Evolutionary conservation across 2,329 filamentous ascomycete species (phyloP).

Genomic region (Alternaria sp.): DNA sequence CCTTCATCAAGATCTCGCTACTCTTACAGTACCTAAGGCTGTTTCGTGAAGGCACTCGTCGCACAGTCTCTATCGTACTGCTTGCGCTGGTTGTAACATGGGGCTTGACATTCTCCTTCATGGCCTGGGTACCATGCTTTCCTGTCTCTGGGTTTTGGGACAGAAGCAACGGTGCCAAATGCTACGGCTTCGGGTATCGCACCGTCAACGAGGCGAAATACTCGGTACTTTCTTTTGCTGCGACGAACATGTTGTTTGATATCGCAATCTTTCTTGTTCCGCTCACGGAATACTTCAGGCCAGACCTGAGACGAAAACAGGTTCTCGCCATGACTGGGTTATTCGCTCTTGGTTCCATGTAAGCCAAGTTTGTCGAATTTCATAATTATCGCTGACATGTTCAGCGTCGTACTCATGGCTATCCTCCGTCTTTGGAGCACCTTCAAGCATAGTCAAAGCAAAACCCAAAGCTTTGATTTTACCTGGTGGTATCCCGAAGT

Average conservation of each 20-base stretch:
- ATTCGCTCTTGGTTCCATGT: constrained; percentile 39
- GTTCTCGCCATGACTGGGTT: constrained; percentile 38
- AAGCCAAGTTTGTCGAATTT: constrained; percentile 2
- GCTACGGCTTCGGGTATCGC: constrained; percentile 37
- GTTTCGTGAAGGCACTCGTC: constrained; percentile 33
- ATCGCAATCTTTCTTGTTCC: constrained; percentile 39
- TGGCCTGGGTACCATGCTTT: constrained; percentile 44
- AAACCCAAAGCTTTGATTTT: constrained; percentile 34
- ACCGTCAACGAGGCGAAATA: constrained; percentile 22
- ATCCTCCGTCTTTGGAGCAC: constrained; percentile 40
- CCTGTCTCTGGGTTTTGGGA: constrained; percentile 35
- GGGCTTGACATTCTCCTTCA: constrained; percentile 38
- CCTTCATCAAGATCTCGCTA: constrained; percentile 46
- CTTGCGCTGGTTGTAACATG: constrained; percentile 31
- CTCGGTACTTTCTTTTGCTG: constrained; percentile 33
- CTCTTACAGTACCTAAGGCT: constrained; percentile 47
- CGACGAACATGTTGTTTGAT: constrained; percentile 44
- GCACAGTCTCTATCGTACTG: constrained; percentile 24
- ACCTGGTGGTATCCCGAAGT: constrained; percentile 43
- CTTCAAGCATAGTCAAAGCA: constrained; percentile 25
- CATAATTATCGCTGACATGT: constrained; percentile 4
- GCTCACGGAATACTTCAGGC: constrained; percentile 35
- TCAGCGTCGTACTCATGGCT: constrained; percentile 41
- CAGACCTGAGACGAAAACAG: constrained; percentile 32
- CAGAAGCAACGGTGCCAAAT: constrained; percentile 25